A percentile compares a stretch with the other conserved stretches of the same genome.
These are phyloP conservation scores for Botrytis medusae DNA, from an alignment of 2,329 filamentous ascomycete genomes.

Conservation along the genomic window DNA sequence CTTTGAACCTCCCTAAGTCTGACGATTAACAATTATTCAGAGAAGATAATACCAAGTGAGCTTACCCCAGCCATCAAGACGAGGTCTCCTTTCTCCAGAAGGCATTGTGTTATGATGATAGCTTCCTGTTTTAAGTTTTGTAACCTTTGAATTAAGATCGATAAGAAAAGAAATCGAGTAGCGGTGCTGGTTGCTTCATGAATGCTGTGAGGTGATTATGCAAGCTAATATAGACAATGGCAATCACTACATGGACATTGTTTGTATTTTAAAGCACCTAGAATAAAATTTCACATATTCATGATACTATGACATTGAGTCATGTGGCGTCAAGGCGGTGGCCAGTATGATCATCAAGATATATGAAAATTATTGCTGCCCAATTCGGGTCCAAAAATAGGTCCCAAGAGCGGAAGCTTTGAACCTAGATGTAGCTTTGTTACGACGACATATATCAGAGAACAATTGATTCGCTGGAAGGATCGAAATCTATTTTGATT, in stretches of 20 bases:
- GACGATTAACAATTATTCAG: background rate
- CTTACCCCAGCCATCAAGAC: slow-evolving; percentile 6
- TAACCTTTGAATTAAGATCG: background rate
- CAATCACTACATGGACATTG: background rate
- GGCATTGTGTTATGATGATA: background rate
- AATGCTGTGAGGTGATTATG: background rate
- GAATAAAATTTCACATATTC: background rate
- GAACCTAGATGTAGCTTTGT: background rate
- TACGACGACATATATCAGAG: background rate
- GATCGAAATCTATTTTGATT: background rate
- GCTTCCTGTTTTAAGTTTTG: too few relatives aligned
- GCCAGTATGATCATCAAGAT: background rate
- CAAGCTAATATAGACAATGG: background rate
- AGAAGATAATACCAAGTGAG: background rate
- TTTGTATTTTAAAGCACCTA: background rate
- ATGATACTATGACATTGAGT: background rate
- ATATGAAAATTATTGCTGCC: background rate
- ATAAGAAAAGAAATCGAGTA: background rate
- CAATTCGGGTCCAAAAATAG: background rate
- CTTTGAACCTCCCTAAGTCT: background rate
- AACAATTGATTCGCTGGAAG: background rate
- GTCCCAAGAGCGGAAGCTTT: background rate
- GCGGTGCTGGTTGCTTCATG: background rate
- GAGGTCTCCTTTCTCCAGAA: background rate
- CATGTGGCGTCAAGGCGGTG: slow-evolving; percentile 6